Conservation (phyloP, 495 filamentous ascomycete species). For the Neurospora sp. region DNA sequence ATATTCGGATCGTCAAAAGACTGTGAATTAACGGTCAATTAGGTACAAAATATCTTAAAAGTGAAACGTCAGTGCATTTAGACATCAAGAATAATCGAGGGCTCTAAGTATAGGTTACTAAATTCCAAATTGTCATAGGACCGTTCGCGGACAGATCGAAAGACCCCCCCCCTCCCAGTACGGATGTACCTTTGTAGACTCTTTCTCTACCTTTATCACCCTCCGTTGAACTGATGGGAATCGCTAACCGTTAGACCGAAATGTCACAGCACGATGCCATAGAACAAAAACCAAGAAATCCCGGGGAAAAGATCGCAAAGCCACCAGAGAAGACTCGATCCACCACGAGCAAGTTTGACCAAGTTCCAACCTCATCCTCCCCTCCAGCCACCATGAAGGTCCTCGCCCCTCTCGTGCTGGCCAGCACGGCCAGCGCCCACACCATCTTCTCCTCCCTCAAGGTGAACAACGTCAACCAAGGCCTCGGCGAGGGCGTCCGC, state of each 20-base stretch:
- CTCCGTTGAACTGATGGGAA: neutral
- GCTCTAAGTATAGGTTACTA: too few relatives aligned
- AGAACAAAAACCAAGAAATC: neutral
- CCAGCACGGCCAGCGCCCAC: constrained; percentile 19
- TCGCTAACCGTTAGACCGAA: neutral
- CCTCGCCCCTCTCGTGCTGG: constrained; percentile 16
- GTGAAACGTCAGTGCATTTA: too few relatives aligned
- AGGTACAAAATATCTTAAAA: too few relatives aligned
- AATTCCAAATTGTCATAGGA: too few relatives aligned
- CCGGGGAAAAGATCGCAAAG: neutral
- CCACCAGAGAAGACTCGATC: neutral
- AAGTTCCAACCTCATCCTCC: neutral
- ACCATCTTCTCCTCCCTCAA: constrained; percentile 24
- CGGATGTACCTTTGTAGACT: too few relatives aligned
- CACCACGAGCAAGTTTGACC: neutral
- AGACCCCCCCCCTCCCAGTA: too few relatives aligned
- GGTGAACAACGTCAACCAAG: constrained; percentile 20
- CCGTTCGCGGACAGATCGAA: too few relatives aligned
- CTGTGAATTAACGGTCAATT: too few relatives aligned
- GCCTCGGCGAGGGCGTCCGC: constrained; percentile 18
- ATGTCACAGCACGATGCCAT: neutral
- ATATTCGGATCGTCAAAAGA: too few relatives aligned
- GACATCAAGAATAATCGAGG: too few relatives aligned
- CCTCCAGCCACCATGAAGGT: constrained; percentile 16
- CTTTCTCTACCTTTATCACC: neutral